Conservation (phyloP, 768 basidiomycete species). For the Tylopilus cervinicoccineus region DNA sequence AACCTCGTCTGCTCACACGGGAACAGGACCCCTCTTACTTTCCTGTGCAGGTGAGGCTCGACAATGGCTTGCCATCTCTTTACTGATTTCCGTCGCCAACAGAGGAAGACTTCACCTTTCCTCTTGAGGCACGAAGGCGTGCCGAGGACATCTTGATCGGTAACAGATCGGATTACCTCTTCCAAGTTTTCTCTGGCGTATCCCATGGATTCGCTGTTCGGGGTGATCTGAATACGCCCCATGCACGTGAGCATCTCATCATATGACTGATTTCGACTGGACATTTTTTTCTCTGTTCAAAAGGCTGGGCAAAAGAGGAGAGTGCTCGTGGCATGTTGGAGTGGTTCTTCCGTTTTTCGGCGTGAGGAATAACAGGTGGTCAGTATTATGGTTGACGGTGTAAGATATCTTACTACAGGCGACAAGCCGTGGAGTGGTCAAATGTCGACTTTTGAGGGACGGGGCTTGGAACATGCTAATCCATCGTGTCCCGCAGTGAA, state of each 20-base stretch:
- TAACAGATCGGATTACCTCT: slow-evolving; percentile 45
- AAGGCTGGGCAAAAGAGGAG: slow-evolving; percentile 60
- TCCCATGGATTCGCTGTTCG: slow-evolving; percentile 28
- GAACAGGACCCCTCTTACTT: slow-evolving; percentile 22
- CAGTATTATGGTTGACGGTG: not conserved
- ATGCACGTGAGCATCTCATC: slow-evolving; percentile 14
- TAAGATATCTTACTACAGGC: not conserved
- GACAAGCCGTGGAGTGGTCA: not conserved
- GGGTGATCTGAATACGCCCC: slow-evolving; percentile 15
- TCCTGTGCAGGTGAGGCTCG: slow-evolving; percentile 23
- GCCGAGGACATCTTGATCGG: slow-evolving; percentile 53
- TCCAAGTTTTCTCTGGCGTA: slow-evolving; percentile 51
- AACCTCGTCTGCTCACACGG: not conserved
- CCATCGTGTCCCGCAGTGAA: not conserved
- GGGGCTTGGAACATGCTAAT: not conserved
- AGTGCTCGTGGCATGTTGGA: slow-evolving; percentile 45
- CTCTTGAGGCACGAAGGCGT: slow-evolving; percentile 44
- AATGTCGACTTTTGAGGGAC: not conserved
- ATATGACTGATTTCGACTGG: not conserved
- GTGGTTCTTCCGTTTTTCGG: slow-evolving; percentile 46
- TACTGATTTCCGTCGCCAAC: not conserved
- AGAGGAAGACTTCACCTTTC: slow-evolving; percentile 54
- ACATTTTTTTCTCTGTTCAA: not conserved
- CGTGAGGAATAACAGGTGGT: too few relatives aligned
- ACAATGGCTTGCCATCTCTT: not conserved